These are phyloP conservation scores for Sparassis latifolia DNA, from an alignment of 1,284 basidiomycete genomes.

Conservation along the genomic window DNA sequence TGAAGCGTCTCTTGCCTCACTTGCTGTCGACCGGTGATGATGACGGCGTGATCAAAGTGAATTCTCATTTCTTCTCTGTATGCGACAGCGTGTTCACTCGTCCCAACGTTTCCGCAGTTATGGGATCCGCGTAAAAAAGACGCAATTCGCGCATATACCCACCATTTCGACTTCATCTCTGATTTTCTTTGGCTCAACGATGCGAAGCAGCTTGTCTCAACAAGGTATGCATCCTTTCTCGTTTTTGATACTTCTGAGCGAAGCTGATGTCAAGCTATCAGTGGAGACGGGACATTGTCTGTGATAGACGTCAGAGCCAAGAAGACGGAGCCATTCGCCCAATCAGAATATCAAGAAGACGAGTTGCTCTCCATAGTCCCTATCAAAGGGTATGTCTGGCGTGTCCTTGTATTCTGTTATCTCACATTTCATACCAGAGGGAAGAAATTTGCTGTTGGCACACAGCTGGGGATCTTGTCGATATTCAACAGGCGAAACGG, in stretches of 20 bases:
- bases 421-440: slow-evolving; percentile 37
- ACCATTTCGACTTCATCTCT: slow-evolving; percentile 95
- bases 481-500: slow-evolving; percentile 86
- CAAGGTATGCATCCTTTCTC: slow-evolving; percentile 51
- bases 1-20: slow-evolving; percentile 63
- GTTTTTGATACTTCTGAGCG: not conserved
- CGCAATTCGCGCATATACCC: slow-evolving; percentile 64
- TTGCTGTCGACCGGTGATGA: slow-evolving; percentile 87
- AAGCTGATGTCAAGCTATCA: slow-evolving; percentile 22
- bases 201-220: slow-evolving; percentile 80
- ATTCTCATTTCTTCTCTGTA: not conserved
- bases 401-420: not conserved
- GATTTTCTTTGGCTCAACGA: slow-evolving; percentile 86
- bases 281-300: slow-evolving; percentile 88
- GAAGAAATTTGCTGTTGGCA: slow-evolving; percentile 83
- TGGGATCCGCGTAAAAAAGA: slow-evolving; percentile 82
- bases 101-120: slow-evolving; percentile 43
- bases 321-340: slow-evolving; percentile 65
- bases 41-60: slow-evolving; percentile 87
- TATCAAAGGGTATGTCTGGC: slow-evolving; percentile 63
- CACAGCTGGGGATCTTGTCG: slow-evolving; percentile 86
- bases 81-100: not conserved
- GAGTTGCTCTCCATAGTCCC: slow-evolving; percentile 82
- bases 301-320: slow-evolving; percentile 85
- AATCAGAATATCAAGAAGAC: slow-evolving; percentile 94